Evolutionary conservation across 1,284 basidiomycete species (phyloP), one percentile per base, ranked within the genome.

Genomic region (Ceratobasidium sp.): DNA sequence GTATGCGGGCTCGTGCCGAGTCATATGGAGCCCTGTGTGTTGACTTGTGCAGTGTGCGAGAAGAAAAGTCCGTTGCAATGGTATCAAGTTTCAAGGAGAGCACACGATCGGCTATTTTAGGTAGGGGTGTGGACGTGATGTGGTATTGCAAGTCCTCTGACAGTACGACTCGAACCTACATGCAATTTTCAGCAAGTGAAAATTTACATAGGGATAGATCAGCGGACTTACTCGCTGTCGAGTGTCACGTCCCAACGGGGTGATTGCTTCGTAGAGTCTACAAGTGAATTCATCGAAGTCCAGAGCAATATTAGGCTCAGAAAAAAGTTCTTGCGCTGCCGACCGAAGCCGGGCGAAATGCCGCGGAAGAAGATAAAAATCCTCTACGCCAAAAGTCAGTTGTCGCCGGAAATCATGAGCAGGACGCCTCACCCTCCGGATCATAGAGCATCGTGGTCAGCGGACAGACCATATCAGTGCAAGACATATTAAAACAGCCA

Each of bases 401-500:
- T 4, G 34, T 18, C 16, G 26, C 8, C 28, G 18, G 4, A 57
- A 12, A 21, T 3, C 2, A 5, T 9, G 53, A 30, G 4, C 12
- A 3, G 3, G 4, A 21, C n/a, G 21, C 2, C 46, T 32, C 62
- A 32, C 46, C 46, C 9, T 65, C 21, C 9, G 62, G 62, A 53
- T 65, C 62, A 41, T 65, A 65, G 18, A 65, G 21, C 2, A 65
- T 50, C 10, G 62, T 65, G 26, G 62, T 65, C 36, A 65, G 26
- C n/a, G 62, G 62, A 26, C 32, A 65, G 5, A 32, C 5, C 12
- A 21, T 21, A 23, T 50, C 14, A 10, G 43, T 18, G 28, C 26
- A 5, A 30, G 28, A 45, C 58, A 34, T 16, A 10, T 41, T 30
- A n/a, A 48, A 39, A 3, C 2, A 32, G 18, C 23, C n/a, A n/a